Conservation (phyloP, 23 red algal species). For the Chondrus crispus region DNA sequence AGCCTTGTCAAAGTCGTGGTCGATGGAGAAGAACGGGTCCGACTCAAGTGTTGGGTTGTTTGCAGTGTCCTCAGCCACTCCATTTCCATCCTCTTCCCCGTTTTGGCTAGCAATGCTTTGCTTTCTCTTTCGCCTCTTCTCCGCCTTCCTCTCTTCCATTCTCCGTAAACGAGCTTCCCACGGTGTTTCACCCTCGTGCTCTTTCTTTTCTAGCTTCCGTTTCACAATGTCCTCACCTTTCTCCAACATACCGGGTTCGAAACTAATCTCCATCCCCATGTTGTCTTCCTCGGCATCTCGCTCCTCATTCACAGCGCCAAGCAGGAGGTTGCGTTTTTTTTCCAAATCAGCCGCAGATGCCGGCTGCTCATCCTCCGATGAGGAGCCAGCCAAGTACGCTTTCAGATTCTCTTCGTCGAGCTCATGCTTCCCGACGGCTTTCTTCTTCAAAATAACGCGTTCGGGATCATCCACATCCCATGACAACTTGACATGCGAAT, state of each 20-base stretch:
- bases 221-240: conserved; percentile 78
- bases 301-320: conserved; percentile 46
- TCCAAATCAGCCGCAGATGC: neutral
- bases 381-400: conserved; percentile 82
- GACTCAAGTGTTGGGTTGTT: conserved; percentile 1
- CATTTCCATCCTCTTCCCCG: neutral
- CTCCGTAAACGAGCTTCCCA: conserved; percentile 90
- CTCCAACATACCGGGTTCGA: conserved; percentile 78
- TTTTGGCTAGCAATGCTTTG: neutral
- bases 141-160: conserved; percentile 68
- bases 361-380: conserved; percentile 32
- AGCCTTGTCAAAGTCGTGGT: conserved; percentile 30
- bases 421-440: conserved; percentile 70
- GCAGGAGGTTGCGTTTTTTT: neutral
- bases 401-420: conserved; percentile 85
- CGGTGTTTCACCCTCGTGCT: conserved; percentile 47
- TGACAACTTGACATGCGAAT: conserved; percentile 65
- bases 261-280: conserved; percentile 77
- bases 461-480: conserved; percentile 92
- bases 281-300: conserved; percentile 14
- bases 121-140: conserved; percentile 43
- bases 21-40: conserved; percentile 76
- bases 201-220: conserved; percentile 43
- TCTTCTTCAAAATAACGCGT: conserved; percentile 71
- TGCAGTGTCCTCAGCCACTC: neutral